Evolutionary conservation across 768 basidiomycete genomes (phyloP), one percentile per base, ranked within the genome.

Genomic region (Kwoniella europaea): DNA sequence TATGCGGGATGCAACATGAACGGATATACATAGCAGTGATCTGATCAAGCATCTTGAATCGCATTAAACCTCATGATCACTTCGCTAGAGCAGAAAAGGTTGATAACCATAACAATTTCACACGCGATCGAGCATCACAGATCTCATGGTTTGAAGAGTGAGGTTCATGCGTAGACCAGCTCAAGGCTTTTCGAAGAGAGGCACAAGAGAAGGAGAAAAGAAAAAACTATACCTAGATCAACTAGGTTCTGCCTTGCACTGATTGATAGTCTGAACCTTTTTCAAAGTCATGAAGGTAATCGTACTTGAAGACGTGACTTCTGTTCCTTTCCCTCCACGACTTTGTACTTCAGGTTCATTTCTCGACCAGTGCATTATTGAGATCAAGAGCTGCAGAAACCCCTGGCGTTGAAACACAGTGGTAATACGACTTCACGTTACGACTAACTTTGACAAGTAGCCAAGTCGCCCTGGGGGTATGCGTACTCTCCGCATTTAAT

Each of bases 311-410:
- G 46, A 50, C 46, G 46, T 50, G 46, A 50, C 46, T 50, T 16
- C 46, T 16, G 46, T 50, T 50, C 46, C 46, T 50, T 50, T 50
- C 46, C 46, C 1, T 50, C 13, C 18, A 50, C 46, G 18, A 50
- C 46, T 50, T 50, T 18, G 46, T 50, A 50, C 46, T 50, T 50
- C 46, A 50, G 46, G 46, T 50, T 50, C 46, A 50, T 50, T 50
- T 50, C 46, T 50, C 46, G 46, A 50, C 46, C 46, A 18, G 18
- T 10, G 46, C 18, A 18, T 50, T 18, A 50, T 50, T 50, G 46
- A 50, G 46, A 50, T 50, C 46, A 18, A 50, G 46, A 50, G 46
- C 46, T 50, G 46, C 46, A 50, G 46, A 50, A 50, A 50, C 46
- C 46, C 46, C 46, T 50, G 46, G 46, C 46, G 46, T 50, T 50